phyloP scores from a whole-genome alignment of 2,329 filamentous ascomycete genomes.

The Hypoxylon rubiginosum region DNA sequence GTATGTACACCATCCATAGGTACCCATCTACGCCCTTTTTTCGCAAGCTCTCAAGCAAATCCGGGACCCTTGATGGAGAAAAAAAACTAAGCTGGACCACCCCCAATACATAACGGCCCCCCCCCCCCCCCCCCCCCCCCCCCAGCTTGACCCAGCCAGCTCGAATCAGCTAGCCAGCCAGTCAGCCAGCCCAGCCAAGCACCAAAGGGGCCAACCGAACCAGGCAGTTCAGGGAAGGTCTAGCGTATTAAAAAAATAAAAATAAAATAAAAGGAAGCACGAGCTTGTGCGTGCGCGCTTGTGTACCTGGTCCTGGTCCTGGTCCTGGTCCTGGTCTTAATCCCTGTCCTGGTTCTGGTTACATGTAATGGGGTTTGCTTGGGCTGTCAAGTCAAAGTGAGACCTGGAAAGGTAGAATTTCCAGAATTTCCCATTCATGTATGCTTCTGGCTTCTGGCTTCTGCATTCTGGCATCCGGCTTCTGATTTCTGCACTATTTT shows the following conservation, averaged over 20 bases:
- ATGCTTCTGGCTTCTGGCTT: conserved; percentile 9
- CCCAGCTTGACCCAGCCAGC: conserved; percentile 16
- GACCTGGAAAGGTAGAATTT: conserved; percentile 22
- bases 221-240: conserved; percentile 34
- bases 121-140: no score
- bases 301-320: conserved; percentile 26
- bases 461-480: no score
- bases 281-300: conserved; percentile 36
- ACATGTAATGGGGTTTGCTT: conserved; percentile 36
- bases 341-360: no score
- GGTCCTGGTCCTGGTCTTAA: no score
- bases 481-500: conserved; percentile 31
- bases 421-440: conserved; percentile 25
- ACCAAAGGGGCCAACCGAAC: conserved; percentile 28
- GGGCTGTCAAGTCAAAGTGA: conserved; percentile 26
- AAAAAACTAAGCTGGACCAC: conserved; percentile 32
- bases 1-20: not conserved
- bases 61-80: conserved; percentile 34
- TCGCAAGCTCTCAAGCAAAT: conserved; percentile 35
- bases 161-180: not conserved
- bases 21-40: conserved; percentile 30
- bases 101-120: conserved; percentile 29
- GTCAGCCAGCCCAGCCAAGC: conserved; percentile 3
- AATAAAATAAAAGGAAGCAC: conserved; percentile 36
- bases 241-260: conserved; percentile 29